Conservation (phyloP, 176 grass and related monocot genomes). For the Metroxylon sagu region DNA sequence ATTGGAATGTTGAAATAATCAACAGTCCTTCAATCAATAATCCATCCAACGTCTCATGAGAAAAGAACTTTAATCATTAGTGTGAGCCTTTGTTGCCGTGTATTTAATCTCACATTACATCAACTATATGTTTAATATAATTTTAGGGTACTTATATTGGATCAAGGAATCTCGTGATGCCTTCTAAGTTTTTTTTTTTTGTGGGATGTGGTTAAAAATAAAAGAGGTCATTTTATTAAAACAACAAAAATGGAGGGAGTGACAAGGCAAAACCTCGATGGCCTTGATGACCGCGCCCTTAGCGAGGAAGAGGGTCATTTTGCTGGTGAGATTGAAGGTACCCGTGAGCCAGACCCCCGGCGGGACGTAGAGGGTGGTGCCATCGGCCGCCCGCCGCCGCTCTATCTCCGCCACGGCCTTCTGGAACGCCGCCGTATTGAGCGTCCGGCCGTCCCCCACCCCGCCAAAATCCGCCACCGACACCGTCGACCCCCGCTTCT, state of each 20-base stretch:
- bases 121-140: too few relatives aligned
- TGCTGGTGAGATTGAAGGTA: constrained; percentile 85
- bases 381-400: constrained; percentile 43
- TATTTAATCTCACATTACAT: too few relatives aligned
- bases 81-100: too few relatives aligned
- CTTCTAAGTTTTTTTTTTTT: too few relatives aligned
- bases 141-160: too few relatives aligned
- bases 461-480: constrained; percentile 60
- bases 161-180: too few relatives aligned
- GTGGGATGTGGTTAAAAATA: too few relatives aligned
- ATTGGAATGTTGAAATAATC: too few relatives aligned
- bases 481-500: constrained; percentile 41
- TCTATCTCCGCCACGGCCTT: constrained; percentile 62
- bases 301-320: constrained; percentile 79
- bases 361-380: constrained; percentile 49
- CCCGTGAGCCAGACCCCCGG: constrained; percentile 75
- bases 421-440: constrained; percentile 76
- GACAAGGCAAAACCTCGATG: constrained; percentile 24
- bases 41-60: too few relatives aligned
- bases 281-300: constrained; percentile 66
- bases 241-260: background rate
- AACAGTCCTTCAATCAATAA: too few relatives aligned
- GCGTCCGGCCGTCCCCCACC: constrained; percentile 52
- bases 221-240: background rate
- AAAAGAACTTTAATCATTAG: too few relatives aligned